Percentiles rank a stretch among this genome's conserved stretches.
Conservation (phyloP, 257 asterid genomes). For the Paraleonurus japonicus region DNA sequence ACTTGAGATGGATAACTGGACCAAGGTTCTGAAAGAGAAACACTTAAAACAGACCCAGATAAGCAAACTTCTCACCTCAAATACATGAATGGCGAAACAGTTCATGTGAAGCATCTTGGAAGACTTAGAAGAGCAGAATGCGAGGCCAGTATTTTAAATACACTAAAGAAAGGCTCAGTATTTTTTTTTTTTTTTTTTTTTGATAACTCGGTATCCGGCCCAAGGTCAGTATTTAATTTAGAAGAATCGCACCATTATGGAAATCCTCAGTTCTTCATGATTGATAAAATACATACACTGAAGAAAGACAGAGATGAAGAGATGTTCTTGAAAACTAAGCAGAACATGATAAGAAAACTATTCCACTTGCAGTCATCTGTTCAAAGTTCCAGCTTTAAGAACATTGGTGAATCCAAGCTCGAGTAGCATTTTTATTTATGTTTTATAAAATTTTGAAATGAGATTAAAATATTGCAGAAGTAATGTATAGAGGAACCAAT, state of each 20-base stretch:
- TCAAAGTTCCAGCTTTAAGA: background rate
- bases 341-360: conserved; percentile 2
- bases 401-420: background rate
- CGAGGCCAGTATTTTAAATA: background rate
- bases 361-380: conserved; percentile 3
- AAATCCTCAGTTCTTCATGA: background rate
- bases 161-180: background rate
- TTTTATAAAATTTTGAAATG: background rate
- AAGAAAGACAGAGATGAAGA: background rate
- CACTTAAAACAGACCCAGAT: background rate
- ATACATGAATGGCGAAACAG: background rate
- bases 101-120: background rate
- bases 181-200: too few relatives aligned
- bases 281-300: background rate
- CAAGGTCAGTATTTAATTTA: background rate
- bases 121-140: background rate
- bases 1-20: conserved; percentile 5
- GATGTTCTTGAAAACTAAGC: background rate
- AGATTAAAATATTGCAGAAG: background rate
- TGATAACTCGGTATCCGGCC: too few relatives aligned
- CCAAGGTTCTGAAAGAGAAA: conserved; percentile 2
- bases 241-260: background rate
- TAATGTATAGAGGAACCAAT: background rate
- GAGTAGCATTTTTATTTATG: background rate
- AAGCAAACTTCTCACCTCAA: background rate